Conservation (phyloP, 805 yeast genomes). For the Metschnikowia henanensis region DNA sequence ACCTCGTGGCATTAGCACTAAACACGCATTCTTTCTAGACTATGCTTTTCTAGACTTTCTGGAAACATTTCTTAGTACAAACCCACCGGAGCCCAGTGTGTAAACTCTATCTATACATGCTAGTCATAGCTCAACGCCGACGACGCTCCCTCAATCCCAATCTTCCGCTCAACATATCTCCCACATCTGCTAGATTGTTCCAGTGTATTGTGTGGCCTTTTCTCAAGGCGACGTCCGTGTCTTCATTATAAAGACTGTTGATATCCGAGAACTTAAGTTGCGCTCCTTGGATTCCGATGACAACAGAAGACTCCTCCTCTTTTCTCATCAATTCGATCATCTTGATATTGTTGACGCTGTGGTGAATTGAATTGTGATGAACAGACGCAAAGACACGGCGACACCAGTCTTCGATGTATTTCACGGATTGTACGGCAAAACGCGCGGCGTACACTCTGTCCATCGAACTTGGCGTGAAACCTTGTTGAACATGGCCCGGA, state of each 20-base stretch:
- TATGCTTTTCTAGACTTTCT: no score
- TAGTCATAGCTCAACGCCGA: no score
- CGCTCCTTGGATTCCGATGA: conserved; percentile 72
- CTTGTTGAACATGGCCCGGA: conserved; percentile 99
- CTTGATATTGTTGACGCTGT: conserved; percentile 21
- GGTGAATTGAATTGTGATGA: conserved; percentile 20
- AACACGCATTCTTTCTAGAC: no score
- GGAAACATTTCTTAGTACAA: no score
- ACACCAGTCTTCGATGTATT: conserved; percentile 64
- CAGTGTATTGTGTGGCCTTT: conserved; percentile 72
- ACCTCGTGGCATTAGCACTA: no score
- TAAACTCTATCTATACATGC: no score
- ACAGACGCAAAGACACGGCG: conserved; percentile 19
- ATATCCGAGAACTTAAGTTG: conserved; percentile 58
- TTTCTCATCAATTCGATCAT: conserved; percentile 20
- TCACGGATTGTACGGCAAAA: conserved; percentile 85
- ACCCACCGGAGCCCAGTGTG: no score
- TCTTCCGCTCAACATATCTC: conserved; percentile 75
- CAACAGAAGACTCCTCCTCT: conserved; percentile 44
- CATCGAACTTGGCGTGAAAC: conserved; percentile 91
- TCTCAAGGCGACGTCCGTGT: conserved; percentile 60
- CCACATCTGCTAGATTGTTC: conserved; percentile 56
- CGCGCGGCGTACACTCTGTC: conserved; percentile 90
- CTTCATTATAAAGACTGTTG: conserved; percentile 54
- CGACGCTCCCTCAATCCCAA: conserved; percentile 36